Evolutionary conservation across 2,329 filamentous ascomycete species (phyloP).

Genomic region (Ascochyta koolunga): DNA sequence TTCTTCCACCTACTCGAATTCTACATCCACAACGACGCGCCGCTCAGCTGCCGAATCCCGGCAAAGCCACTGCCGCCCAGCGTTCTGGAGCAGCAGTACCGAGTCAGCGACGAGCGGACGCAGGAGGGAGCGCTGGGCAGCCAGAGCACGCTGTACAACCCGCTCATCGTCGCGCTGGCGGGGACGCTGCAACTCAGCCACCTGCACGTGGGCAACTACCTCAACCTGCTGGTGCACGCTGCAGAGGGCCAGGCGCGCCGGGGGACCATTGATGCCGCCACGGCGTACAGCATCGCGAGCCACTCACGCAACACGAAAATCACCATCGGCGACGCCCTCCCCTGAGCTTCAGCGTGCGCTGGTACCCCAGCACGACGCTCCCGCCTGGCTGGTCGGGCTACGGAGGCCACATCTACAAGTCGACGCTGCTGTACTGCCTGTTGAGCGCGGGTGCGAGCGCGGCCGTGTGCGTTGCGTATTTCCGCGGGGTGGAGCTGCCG

Average conservation of each 20-base stretch:
- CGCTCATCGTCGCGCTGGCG: slow-evolving; percentile 84
- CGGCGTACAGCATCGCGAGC: slow-evolving; percentile 83
- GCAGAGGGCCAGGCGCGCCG: slow-evolving; percentile 58
- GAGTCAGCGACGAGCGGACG: slow-evolving; percentile 47
- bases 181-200: slow-evolving; percentile 85
- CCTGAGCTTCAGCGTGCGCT: slow-evolving; percentile 79
- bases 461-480: slow-evolving; percentile 61
- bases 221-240: slow-evolving; percentile 86
- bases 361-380: slow-evolving; percentile 79
- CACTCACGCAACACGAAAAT: slow-evolving; percentile 64
- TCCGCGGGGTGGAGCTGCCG: slow-evolving; percentile 59
- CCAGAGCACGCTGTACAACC: slow-evolving; percentile 65
- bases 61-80: slow-evolving; percentile 67
- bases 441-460: slow-evolving; percentile 55
- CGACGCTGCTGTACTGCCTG: slow-evolving; percentile 57
- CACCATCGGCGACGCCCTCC: slow-evolving; percentile 87
- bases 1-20: slow-evolving; percentile 92
- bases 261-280: slow-evolving; percentile 84
- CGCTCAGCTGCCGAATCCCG: slow-evolving; percentile 87
- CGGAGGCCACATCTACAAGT: slow-evolving; percentile 58
- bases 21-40: slow-evolving; percentile 96
- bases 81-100: slow-evolving; percentile 41
- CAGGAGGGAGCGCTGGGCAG: slow-evolving; percentile 45
- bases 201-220: slow-evolving; percentile 84
- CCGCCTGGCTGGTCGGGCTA: slow-evolving; percentile 63